Evolutionary conservation across 139 green algal genomes (phyloP).

Genomic region (Chlamydomonas sphaeroides): DNA sequence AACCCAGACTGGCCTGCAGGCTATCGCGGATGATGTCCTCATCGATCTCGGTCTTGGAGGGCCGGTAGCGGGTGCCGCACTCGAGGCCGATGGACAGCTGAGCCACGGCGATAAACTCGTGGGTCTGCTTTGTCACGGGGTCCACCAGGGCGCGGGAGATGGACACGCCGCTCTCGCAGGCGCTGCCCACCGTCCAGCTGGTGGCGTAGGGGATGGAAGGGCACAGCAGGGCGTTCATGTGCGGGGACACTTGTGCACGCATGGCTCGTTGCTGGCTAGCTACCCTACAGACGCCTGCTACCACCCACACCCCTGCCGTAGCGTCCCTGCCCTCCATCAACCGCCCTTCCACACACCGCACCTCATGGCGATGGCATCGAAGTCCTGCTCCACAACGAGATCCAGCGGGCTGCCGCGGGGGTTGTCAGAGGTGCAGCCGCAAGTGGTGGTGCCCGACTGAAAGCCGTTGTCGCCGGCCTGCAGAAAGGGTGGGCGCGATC

Average conservation of each 20-base stretch:
- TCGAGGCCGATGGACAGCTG: background rate
- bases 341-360: too few species aligned
- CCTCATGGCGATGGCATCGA: background rate
- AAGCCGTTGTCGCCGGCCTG: too few species aligned
- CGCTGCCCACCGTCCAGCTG: background rate
- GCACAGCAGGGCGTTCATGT: too few species aligned
- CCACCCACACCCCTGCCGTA: too few species aligned
- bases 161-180: background rate
- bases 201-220: too few species aligned
- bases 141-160: background rate
- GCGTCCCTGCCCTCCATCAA: too few species aligned
- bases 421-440: slow-evolving; percentile 4
- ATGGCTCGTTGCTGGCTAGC: too few species aligned
- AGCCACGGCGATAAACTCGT: background rate
- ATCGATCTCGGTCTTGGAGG: background rate
- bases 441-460: background rate
- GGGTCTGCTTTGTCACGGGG: background rate
- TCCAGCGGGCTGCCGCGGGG: background rate
- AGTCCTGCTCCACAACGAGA: background rate
- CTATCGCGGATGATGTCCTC: background rate
- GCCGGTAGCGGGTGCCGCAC: background rate
- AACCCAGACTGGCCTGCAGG: background rate
- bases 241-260: too few species aligned
- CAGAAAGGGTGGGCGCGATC: too few species aligned
- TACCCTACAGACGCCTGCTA: too few species aligned